phyloP scores from a whole-genome alignment of 495 filamentous ascomycete species.

The Penicillium cosmopolitanum region DNA sequence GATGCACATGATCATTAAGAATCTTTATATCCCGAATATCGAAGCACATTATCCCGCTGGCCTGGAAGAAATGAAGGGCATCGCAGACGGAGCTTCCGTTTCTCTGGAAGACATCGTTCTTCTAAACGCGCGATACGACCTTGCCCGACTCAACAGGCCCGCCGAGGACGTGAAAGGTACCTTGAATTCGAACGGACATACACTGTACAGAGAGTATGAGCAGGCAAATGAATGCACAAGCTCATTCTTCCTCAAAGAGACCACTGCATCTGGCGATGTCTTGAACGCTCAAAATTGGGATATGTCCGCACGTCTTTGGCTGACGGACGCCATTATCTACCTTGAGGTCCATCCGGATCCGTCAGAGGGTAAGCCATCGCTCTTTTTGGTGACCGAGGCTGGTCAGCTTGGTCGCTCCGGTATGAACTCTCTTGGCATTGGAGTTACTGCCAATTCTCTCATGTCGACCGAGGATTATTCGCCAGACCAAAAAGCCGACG shows the following conservation, averaged over 20 bases:
- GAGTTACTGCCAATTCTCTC: slow-evolving; percentile 27
- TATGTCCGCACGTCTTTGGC: slow-evolving; percentile 16
- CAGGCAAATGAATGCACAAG: slow-evolving; percentile 4
- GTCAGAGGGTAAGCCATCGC: slow-evolving; percentile 17
- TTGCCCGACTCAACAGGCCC: slow-evolving; percentile 9
- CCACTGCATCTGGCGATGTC: slow-evolving; percentile 19
- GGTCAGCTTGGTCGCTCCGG: slow-evolving; percentile 32
- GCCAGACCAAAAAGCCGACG: neutral
- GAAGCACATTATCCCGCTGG: slow-evolving; percentile 24
- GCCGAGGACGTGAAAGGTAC: neutral
- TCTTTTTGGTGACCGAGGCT: slow-evolving; percentile 34
- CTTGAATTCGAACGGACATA: neutral
- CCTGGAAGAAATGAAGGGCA: slow-evolving; percentile 33
- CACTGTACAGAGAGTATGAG: neutral
- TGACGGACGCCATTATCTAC: slow-evolving; percentile 22
- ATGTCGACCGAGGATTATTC: slow-evolving; percentile 26
- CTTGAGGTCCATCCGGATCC: slow-evolving; percentile 29
- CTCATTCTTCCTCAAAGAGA: slow-evolving; percentile 6
- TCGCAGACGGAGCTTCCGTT: slow-evolving; percentile 31
- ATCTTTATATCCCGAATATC: slow-evolving; percentile 14
- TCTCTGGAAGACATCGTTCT: slow-evolving; percentile 31
- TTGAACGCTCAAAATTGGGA: slow-evolving; percentile 36
- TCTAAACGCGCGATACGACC: slow-evolving; percentile 35
- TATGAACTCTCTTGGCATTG: slow-evolving; percentile 29
- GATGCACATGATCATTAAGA: neutral